Percentiles rank a stretch among this genome's conserved stretches.
Evolutionary conservation across 768 basidiomycete species (phyloP).

Genomic region (Leccinum fibrillosum): DNA sequence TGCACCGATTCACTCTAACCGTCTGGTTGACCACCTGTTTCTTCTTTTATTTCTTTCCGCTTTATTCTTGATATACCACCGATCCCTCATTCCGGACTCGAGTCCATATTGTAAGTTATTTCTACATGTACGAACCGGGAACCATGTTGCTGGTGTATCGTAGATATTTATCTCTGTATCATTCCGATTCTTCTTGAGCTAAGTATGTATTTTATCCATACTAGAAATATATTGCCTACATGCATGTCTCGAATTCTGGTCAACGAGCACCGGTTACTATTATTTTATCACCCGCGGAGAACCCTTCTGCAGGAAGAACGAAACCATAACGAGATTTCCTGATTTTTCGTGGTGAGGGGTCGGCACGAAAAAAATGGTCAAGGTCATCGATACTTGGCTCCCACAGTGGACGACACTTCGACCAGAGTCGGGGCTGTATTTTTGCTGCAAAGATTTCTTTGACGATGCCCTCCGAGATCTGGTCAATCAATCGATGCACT

Average conservation of each 20-base stretch:
- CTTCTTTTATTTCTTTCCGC: not conserved
- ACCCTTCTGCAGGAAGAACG: no score
- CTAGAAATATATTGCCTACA: not conserved
- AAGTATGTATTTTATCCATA: not conserved
- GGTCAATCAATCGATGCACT: constrained; percentile 30
- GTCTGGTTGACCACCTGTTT: not conserved
- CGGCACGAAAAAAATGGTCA: no score
- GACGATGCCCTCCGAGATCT: constrained; percentile 38
- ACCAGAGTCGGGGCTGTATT: not conserved
- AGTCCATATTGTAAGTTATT: not conserved
- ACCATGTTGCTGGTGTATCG: not conserved
- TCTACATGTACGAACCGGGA: not conserved
- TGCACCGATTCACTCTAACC: not conserved
- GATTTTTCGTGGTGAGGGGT: no score
- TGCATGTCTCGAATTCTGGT: not conserved
- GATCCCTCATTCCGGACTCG: no score
- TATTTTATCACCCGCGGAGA: no score
- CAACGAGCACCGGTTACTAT: no score
- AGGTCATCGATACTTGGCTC: no score
- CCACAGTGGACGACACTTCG: no score
- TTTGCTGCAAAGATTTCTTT: not conserved
- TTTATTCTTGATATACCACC: no score
- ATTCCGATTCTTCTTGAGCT: not conserved
- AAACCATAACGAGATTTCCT: no score
- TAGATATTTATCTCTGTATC: not conserved